A percentile compares a stretch with the other conserved stretches of the same genome.
phyloP scores from a whole-genome alignment of 1,284 basidiomycete genomes.

The Coniferiporia sulphurascens region DNA sequence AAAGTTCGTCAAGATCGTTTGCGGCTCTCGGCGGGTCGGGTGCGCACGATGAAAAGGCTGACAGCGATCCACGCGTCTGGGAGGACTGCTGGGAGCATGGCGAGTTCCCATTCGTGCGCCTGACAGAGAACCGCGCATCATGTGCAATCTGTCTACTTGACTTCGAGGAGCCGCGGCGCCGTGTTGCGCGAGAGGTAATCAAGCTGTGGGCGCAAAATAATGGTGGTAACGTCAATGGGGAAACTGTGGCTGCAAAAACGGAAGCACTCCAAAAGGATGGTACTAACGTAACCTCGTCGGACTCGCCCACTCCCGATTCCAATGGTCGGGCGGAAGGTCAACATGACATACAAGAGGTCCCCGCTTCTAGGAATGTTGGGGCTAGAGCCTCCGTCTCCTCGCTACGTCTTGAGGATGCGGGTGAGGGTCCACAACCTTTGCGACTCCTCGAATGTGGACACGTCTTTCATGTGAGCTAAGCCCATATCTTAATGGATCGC shows the following conservation, averaged over 20 bases:
- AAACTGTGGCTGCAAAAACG: slow-evolving; percentile 11
- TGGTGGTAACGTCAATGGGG: slow-evolving; percentile 3
- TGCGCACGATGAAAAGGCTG: slow-evolving; percentile 27
- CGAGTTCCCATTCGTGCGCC: slow-evolving; percentile 58
- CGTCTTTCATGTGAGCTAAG: slow-evolving; percentile 69
- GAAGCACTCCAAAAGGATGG: slow-evolving; percentile 15
- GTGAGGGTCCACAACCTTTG: slow-evolving; percentile 68
- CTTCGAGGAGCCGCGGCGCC: slow-evolving; percentile 65
- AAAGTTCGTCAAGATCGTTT: slow-evolving; percentile 1
- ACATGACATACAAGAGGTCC: slow-evolving; percentile 24
- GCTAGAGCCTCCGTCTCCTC: slow-evolving; percentile 33
- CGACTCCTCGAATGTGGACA: slow-evolving; percentile 70
- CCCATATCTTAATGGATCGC: background rate
- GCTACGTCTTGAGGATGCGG: slow-evolving; percentile 59
- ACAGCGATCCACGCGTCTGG: slow-evolving; percentile 35
- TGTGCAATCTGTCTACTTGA: slow-evolving; percentile 81
- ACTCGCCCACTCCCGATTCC: background rate
- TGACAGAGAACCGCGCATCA: slow-evolving; percentile 73
- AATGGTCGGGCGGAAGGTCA: slow-evolving; percentile 21
- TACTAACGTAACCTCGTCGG: slow-evolving; percentile 5
- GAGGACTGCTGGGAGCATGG: slow-evolving; percentile 48
- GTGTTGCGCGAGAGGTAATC: slow-evolving; percentile 22
- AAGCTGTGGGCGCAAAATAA: slow-evolving; percentile 23
- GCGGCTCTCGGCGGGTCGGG: background rate
- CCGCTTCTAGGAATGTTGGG: slow-evolving; percentile 36